phyloP scores from a whole-genome alignment of 805 yeast species.

The Kluyveromyces lactis region DNA sequence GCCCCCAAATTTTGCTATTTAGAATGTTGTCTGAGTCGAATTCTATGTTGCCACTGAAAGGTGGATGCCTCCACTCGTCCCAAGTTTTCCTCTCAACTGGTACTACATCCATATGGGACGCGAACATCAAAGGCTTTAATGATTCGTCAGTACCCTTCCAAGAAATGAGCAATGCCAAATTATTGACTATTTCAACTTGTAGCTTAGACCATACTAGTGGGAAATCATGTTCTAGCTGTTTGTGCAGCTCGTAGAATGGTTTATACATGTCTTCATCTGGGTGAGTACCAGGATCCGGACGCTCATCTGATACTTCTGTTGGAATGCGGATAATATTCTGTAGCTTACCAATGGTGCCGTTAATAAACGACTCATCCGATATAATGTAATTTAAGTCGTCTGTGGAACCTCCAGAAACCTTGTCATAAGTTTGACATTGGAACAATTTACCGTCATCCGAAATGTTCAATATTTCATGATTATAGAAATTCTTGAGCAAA shows the following conservation, averaged over 20 bases:
- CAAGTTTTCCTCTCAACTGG: constrained; percentile 58
- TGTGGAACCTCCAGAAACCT: constrained; percentile 5
- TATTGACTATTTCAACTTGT: constrained; percentile 47
- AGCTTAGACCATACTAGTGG: constrained; percentile 44
- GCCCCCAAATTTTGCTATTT: constrained; percentile 57
- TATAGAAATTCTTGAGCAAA: no score
- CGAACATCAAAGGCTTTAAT: constrained; percentile 57
- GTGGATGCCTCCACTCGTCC: constrained; percentile 54
- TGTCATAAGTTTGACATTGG: constrained; percentile 10
- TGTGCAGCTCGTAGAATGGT: constrained; percentile 38
- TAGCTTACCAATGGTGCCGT: constrained; percentile 35
- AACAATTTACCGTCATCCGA: not conserved
- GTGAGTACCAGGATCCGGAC: constrained; percentile 37
- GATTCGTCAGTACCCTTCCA: constrained; percentile 46
- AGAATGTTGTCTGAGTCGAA: constrained; percentile 34
- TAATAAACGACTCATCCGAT: constrained; percentile 26
- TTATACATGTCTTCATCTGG: constrained; percentile 35
- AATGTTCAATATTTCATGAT: not conserved
- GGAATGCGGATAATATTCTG: constrained; percentile 50
- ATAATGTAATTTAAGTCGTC: constrained; percentile 8
- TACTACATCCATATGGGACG: constrained; percentile 78
- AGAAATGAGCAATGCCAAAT: constrained; percentile 54
- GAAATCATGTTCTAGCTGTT: constrained; percentile 44
- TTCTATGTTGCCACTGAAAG: constrained; percentile 54
- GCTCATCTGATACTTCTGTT: constrained; percentile 50